A percentile compares a stretch with the other conserved stretches of the same genome.
These are phyloP conservation scores for Arthrobotrys conoides DNA, from an alignment of 2,329 filamentous ascomycete species.

Conservation along the genomic window DNA sequence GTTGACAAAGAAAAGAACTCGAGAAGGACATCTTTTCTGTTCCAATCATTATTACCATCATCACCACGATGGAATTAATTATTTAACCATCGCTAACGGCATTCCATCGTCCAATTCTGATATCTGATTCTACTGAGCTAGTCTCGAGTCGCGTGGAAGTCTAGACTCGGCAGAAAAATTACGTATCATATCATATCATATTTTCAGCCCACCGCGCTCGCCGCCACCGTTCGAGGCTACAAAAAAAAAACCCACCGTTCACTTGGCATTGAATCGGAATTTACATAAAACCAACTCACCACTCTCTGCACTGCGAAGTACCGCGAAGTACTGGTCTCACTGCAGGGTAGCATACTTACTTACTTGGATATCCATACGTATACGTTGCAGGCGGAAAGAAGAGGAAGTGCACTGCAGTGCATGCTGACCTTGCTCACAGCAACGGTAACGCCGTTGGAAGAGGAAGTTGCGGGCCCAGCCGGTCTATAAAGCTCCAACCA, in stretches of 20 bases:
- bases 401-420: neutral
- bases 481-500: constrained; percentile 29
- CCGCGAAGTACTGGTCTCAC: no score
- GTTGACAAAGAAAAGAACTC: neutral
- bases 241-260: no score
- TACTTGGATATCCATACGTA: neutral
- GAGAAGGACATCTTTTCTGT: no score
- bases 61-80: neutral
- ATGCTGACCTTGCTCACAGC: constrained; percentile 5
- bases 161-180: neutral
- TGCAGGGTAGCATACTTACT: no score
- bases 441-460: constrained; percentile 6
- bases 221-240: no score
- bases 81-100: no score
- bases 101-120: neutral
- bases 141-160: neutral
- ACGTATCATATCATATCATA: neutral
- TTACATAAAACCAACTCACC: no score
- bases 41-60: no score
- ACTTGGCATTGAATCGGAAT: no score
- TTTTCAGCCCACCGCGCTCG: no score
- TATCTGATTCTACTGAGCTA: neutral
- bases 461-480: constrained; percentile 10
- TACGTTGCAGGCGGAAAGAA: constrained; percentile 6
- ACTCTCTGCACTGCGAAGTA: no score